Evolutionary conservation across 441 rosid genomes (phyloP), one percentile per base, ranked within the genome.

Genomic region (Bruguiera hainesii): DNA sequence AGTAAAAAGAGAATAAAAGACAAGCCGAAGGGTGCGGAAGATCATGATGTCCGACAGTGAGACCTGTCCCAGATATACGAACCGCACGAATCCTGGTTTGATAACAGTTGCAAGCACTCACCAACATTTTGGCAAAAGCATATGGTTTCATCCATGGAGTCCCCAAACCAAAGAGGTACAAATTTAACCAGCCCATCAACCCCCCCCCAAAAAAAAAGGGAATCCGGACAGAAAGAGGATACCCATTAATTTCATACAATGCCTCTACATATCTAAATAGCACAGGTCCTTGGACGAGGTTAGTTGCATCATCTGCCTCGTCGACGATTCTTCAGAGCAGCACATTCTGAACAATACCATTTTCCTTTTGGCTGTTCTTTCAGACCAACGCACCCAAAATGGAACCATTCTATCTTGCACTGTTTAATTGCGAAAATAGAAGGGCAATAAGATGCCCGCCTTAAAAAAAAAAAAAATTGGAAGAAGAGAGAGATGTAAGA

Each of bases 331-430:
- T 81, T 91, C 69, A 79, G 33, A 25, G 83, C 78, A 64, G 86
- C 90, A 77, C 99, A 91, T 52, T 84, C 91, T 13, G 97, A 73
- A 57, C 99, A 95, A 61, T 83, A 90, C 98, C 99, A 95, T 80
- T 95, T 95, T 57, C 99, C 99, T 69, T 78, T 95, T 1, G 97
- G 97, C 58, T 87, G 89, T 75, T 91, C 98, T 69, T 87, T 95
- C 75, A 91, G 69, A 49, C 96, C 96, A 29, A 95, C 98, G 28
- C 99, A 95, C 1, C 94, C 96, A 51, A 88, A 95, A 75, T 91
- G 98, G 77, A 95, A 95, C 99, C 99, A 95, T 76, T 95, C 99
- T 77, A 95, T 91, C 82, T 85, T 86, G 87, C 99, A 91, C 98
- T 94, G 91, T 33, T 42, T 71, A 73, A 55, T 7, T 49, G 64